Percentiles rank a stretch among this genome's conserved stretches.
Conservation (phyloP, 805 yeast species). For the Kodamaea laetipori region DNA sequence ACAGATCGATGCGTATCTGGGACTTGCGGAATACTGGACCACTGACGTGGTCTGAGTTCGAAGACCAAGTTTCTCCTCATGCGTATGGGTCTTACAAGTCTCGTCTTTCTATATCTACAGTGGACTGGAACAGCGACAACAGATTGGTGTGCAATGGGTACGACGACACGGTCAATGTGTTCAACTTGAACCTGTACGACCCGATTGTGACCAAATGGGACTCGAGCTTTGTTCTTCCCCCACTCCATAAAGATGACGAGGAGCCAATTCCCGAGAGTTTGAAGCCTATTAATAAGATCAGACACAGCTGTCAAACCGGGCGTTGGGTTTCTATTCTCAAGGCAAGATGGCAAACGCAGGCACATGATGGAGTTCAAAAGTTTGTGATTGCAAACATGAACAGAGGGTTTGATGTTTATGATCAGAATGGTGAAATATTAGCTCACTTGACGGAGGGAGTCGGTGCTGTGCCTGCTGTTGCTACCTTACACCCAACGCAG, state of each 20-base stretch:
- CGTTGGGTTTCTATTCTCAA: conserved; percentile 94
- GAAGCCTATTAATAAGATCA: conserved; percentile 62
- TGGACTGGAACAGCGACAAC: conserved; percentile 74
- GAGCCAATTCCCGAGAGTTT: conserved; percentile 41
- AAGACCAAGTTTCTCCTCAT: conserved; percentile 50
- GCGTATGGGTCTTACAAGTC: conserved; percentile 65
- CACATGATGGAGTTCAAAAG: conserved; percentile 72
- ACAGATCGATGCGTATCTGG: conserved; percentile 83
- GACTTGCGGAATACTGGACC: conserved; percentile 61
- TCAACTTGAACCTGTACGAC: conserved; percentile 48
- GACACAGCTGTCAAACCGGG: conserved; percentile 95
- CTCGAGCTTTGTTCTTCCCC: conserved; percentile 19
- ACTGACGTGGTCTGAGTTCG: conserved; percentile 58
- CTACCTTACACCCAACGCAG: conserved; percentile 76
- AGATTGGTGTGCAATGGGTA: conserved; percentile 90
- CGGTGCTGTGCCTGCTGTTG: conserved; percentile 93
- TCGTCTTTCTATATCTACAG: conserved; percentile 78
- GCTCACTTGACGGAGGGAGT: conserved; percentile 71
- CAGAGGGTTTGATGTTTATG: conserved; percentile 79
- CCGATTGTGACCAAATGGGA: conserved; percentile 30
- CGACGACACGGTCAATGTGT: conserved; percentile 78
- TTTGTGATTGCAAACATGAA: conserved; percentile 94
- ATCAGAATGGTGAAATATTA: conserved; percentile 71
- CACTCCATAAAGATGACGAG: conserved; percentile 19
- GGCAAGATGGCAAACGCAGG: conserved; percentile 80